Evolutionary conservation across 768 basidiomycete genomes (phyloP).

Genomic region (Lentinula detonsa): DNA sequence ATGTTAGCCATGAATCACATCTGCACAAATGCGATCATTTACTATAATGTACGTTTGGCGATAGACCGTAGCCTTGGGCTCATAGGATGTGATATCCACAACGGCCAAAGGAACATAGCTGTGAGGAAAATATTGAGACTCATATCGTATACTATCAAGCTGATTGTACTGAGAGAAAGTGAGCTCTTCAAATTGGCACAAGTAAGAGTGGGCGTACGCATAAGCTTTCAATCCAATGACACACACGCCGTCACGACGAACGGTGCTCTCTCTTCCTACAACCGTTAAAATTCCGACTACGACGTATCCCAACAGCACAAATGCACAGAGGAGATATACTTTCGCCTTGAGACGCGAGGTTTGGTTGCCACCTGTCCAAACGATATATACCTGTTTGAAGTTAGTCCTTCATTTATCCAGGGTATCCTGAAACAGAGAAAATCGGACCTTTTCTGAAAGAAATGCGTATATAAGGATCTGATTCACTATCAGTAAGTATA

Average conservation of each 20-base stretch:
- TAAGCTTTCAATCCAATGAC: conserved; percentile 2
- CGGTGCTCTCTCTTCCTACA: neutral
- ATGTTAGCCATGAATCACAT: neutral
- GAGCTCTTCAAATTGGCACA: too few species aligned
- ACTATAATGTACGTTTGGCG: conserved; percentile 5
- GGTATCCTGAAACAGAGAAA: neutral
- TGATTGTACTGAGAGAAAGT: neutral
- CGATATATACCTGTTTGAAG: neutral
- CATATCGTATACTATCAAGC: conserved; percentile 1
- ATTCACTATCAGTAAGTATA: neutral
- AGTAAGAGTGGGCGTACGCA: neutral
- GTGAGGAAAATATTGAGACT: conserved; percentile 3
- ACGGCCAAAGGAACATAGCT: conserved; percentile 5
- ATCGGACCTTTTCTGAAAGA: conserved; percentile 2
- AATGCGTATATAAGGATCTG: conserved; percentile 6
- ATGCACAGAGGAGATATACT: neutral
- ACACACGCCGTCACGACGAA: conserved; percentile 3
- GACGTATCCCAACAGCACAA: conserved; percentile 1
- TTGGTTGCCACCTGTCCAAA: conserved; percentile 6
- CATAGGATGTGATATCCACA: conserved; percentile 3
- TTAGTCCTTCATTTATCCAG: neutral
- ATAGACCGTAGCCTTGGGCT: conserved; percentile 2
- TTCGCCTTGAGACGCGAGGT: neutral
- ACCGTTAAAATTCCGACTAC: neutral
- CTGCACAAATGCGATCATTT: neutral